Percentiles rank a stretch among this genome's conserved stretches.
Evolutionary conservation across 139 green algal genomes (phyloP).

Genomic region (Chlamydomonas sp.): DNA sequence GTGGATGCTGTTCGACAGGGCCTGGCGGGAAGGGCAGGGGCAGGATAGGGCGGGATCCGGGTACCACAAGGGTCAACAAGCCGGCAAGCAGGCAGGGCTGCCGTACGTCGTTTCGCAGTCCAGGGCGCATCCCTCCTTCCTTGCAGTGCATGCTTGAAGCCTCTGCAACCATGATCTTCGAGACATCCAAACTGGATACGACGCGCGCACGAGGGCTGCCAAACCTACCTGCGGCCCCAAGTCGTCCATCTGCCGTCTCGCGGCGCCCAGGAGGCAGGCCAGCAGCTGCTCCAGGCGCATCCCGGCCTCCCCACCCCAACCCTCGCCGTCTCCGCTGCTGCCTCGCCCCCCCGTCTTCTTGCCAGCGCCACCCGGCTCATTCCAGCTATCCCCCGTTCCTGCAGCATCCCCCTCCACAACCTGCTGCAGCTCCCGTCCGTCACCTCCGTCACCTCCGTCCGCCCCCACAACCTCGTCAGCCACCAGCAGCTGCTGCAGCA

Average conservation of each 20-base stretch:
- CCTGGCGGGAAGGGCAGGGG: neutral
- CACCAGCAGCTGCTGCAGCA: neutral
- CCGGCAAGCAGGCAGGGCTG: neutral
- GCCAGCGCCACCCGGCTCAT: neutral
- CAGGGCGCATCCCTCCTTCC: neutral
- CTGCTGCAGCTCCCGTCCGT: neutral
- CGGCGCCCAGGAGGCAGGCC: neutral
- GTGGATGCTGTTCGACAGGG: conserved; percentile 15
- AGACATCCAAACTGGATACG: neutral
- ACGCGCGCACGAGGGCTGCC: neutral
- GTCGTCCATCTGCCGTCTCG: neutral
- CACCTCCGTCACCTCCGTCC: too few species aligned
- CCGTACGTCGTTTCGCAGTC: neutral
- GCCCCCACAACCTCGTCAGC: neutral
- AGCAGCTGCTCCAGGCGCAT: neutral
- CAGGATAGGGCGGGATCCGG: neutral
- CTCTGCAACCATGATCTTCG: neutral
- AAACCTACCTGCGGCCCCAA: conserved; percentile 9
- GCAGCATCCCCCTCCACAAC: neutral
- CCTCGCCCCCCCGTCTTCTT: neutral
- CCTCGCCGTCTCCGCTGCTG: neutral
- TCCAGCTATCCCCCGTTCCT: too few species aligned
- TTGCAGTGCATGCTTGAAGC: neutral
- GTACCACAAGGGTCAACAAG: neutral
- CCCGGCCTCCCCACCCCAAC: neutral